phyloP scores from a whole-genome alignment of 2,329 filamentous ascomycete species.

The Arthrobotrys entomopaga region DNA sequence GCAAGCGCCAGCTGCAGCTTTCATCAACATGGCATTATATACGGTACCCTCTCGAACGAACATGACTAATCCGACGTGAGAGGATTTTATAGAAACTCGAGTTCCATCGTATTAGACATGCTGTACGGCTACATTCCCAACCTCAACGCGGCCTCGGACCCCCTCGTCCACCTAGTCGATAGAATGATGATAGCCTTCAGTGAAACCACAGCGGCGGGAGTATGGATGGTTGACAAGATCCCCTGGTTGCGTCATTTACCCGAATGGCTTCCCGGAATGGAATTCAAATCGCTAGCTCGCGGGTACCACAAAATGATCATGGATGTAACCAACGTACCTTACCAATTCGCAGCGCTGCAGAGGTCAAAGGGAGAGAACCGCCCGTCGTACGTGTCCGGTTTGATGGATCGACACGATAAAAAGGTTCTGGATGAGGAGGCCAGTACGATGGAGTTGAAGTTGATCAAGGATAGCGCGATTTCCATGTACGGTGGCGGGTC shows the following conservation, averaged over 20 bases:
- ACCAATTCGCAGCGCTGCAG: constrained; percentile 21
- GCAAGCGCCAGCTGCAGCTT: too few species aligned
- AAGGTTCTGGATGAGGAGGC: constrained; percentile 25
- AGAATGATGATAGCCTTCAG: constrained; percentile 63
- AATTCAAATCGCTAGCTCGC: constrained; percentile 64
- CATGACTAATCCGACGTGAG: constrained; percentile 22
- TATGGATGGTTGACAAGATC: constrained; percentile 65
- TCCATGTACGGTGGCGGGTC: constrained; percentile 65
- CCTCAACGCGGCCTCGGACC: constrained; percentile 61
- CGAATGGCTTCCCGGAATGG: constrained; percentile 64
- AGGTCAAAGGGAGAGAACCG: constrained; percentile 20
- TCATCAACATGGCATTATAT: too few species aligned
- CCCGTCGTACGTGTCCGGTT: constrained; percentile 40
- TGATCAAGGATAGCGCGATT: constrained; percentile 59
- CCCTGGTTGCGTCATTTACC: constrained; percentile 64
- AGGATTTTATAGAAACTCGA: constrained; percentile 60
- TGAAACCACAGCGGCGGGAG: constrained; percentile 63
- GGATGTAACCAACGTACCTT: constrained; percentile 35
- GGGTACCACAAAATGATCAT: constrained; percentile 60
- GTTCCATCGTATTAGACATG: constrained; percentile 64
- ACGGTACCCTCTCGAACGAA: neutral
- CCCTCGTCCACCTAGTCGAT: constrained; percentile 63
- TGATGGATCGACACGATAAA: constrained; percentile 28
- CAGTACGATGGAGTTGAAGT: constrained; percentile 10
- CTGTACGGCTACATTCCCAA: constrained; percentile 65